Percentiles rank a stretch among this genome's conserved stretches.
Evolutionary conservation across 768 basidiomycete species (phyloP).

Genomic region (Lactarius akahatsu): DNA sequence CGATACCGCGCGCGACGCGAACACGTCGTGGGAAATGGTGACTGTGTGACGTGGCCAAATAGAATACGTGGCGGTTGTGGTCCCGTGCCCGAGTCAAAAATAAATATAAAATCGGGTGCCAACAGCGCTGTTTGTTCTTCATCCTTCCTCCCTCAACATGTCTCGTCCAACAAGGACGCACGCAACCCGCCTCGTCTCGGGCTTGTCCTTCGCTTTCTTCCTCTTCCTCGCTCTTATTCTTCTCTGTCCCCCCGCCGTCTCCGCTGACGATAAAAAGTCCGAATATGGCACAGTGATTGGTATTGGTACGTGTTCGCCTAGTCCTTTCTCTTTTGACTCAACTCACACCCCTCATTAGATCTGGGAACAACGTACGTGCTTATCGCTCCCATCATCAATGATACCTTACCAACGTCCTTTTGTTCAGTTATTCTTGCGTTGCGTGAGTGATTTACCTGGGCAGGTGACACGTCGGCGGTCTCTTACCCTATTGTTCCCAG

Average conservation of each 20-base stretch:
- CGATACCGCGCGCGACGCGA: too few species aligned
- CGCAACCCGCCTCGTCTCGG: slow-evolving; percentile 29
- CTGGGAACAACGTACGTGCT: slow-evolving; percentile 80
- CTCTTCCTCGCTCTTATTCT: slow-evolving; percentile 68
- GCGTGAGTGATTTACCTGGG: slow-evolving; percentile 52
- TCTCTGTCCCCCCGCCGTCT: slow-evolving; percentile 61
- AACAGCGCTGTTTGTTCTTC: not conserved
- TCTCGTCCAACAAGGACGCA: slow-evolving; percentile 31
- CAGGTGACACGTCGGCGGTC: slow-evolving; percentile 39
- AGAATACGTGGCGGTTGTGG: slow-evolving; percentile 11
- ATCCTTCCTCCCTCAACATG: slow-evolving; percentile 17
- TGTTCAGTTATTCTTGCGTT: slow-evolving; percentile 86
- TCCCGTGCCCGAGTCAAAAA: not conserved
- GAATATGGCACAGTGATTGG: slow-evolving; percentile 94
- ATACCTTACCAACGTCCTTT: slow-evolving; percentile 32
- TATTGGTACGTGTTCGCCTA: slow-evolving; percentile 58
- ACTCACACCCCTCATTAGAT: slow-evolving; percentile 47
- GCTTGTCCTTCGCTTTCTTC: slow-evolving; percentile 35
- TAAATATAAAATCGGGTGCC: not conserved
- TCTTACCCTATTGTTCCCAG: slow-evolving; percentile 21
- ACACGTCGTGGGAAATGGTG: slow-evolving; percentile 13
- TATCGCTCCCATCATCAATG: not conserved
- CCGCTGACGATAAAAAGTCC: slow-evolving; percentile 62
- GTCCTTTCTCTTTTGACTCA: slow-evolving; percentile 2
- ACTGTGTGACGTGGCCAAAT: slow-evolving; percentile 17